A percentile compares a stretch with the other conserved stretches of the same genome.
Evolutionary conservation across 306 rosid genomes (phyloP).

Genomic region (Coriaria nepalensis): DNA sequence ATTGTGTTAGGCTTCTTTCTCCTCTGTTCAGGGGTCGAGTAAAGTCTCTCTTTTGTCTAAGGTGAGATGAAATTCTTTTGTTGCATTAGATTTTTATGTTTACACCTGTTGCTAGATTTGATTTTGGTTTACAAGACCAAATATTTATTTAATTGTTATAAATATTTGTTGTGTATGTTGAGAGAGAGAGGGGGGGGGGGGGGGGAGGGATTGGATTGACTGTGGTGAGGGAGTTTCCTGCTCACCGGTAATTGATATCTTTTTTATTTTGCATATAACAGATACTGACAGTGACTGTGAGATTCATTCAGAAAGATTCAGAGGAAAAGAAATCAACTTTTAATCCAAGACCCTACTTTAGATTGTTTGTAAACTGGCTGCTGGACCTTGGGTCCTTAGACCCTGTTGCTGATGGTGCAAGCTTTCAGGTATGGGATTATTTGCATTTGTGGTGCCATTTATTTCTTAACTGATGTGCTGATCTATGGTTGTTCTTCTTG

Average conservation of each 20-base stretch:
- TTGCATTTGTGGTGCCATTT: conserved; percentile 6
- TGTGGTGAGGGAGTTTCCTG: no score
- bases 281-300: conserved; percentile 70
- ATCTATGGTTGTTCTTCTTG: conserved; percentile 16
- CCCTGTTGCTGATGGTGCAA: conserved; percentile 77
- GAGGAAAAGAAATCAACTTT: conserved; percentile 82
- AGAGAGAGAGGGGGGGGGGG: no score
- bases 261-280: conserved; percentile 22
- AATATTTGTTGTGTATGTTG: no score
- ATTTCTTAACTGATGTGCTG: conserved; percentile 3
- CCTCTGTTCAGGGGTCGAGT: conserved; percentile 60
- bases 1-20: background rate
- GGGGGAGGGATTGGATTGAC: no score
- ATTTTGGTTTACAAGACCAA: no score
- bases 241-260: conserved; percentile 7
- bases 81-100: background rate
- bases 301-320: conserved; percentile 63
- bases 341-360: conserved; percentile 81
- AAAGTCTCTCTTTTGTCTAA: conserved; percentile 55
- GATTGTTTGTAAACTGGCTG: conserved; percentile 87
- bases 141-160: no score
- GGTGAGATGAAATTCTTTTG: conserved; percentile 31
- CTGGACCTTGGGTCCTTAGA: conserved; percentile 83
- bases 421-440: conserved; percentile 58
- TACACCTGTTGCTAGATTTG: no score